phyloP scores from a whole-genome alignment of 2,329 filamentous ascomycete species.

The Apiospora sp. region DNA sequence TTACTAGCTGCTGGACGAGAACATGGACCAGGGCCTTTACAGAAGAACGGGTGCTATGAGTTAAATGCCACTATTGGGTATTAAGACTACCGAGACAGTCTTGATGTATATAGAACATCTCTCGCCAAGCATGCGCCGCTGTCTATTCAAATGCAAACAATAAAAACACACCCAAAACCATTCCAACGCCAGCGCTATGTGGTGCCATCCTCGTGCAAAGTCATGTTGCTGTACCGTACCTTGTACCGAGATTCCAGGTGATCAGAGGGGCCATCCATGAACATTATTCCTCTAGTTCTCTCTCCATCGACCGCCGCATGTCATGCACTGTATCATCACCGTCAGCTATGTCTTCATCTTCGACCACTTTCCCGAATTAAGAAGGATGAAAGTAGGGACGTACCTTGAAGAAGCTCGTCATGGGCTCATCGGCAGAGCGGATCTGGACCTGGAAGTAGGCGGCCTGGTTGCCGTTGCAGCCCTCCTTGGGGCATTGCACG shows the following conservation, averaged over 20 bases:
- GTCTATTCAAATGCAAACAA: constrained; percentile 22
- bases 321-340: constrained; percentile 61
- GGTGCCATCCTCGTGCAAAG: not conserved
- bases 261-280: not conserved
- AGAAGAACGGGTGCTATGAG: not conserved
- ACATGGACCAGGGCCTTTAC: not conserved
- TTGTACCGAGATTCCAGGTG: not conserved
- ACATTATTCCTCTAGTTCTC: constrained; percentile 58
- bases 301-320: constrained; percentile 71
- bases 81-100: constrained; percentile 3
- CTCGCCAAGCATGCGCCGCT: constrained; percentile 37
- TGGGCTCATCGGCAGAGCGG: constrained; percentile 96
- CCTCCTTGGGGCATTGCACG: constrained; percentile 82
- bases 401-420: constrained; percentile 95
- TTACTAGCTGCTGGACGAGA: not conserved
- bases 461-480: constrained; percentile 83
- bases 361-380: not conserved
- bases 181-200: constrained; percentile 27
- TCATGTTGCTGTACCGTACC: not conserved
- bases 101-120: not conserved
- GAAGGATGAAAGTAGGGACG: constrained; percentile 24
- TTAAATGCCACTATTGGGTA: not conserved
- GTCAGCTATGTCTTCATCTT: constrained; percentile 39
- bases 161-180: constrained; percentile 19
- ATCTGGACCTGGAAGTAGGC: constrained; percentile 98